Evolutionary conservation across 208 protist species (phyloP).

Genomic region (Novymonas esmeraldas): DNA sequence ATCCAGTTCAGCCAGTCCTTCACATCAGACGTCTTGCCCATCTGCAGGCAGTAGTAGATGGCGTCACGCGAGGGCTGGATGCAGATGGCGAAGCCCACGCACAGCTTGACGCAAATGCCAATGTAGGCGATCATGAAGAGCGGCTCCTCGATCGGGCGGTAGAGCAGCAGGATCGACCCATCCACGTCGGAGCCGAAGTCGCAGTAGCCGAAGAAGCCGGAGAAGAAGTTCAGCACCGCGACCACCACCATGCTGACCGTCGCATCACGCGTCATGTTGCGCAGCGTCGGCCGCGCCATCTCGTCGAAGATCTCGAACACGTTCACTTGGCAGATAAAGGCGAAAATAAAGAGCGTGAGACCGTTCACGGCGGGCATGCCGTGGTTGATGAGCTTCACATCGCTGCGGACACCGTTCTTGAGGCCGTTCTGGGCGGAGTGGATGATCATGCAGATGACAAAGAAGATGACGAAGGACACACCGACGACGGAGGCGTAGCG

Average conservation of each 20-base stretch:
- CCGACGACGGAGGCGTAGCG: constrained; percentile 78
- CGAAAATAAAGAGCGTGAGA: constrained; percentile 78
- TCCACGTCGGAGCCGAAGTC: constrained; percentile 64
- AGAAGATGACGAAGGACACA: constrained; percentile 76
- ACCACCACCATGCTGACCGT: constrained; percentile 60
- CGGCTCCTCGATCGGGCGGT: constrained; percentile 46
- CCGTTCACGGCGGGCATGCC: constrained; percentile 58
- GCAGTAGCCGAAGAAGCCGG: constrained; percentile 80
- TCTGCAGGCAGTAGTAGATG: constrained; percentile 65
- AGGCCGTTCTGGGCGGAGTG: constrained; percentile 59
- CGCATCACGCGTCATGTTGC: constrained; percentile 52
- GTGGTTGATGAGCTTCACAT: constrained; percentile 42
- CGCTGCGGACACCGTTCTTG: constrained; percentile 28
- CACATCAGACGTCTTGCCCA: constrained; percentile 56
- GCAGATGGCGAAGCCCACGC: constrained; percentile 76
- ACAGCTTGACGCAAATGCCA: constrained; percentile 75
- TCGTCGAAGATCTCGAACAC: constrained; percentile 79
- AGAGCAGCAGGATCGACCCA: constrained; percentile 67
- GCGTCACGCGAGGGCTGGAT: constrained; percentile 75
- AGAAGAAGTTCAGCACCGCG: constrained; percentile 61
- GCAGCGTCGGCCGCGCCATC: constrained; percentile 49
- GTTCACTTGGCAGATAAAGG: constrained; percentile 83
- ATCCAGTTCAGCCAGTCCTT: constrained; percentile 49
- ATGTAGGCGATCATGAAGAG: constrained; percentile 67
- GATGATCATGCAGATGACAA: constrained; percentile 76